Evolutionary conservation across 1,284 basidiomycete genomes (phyloP), one percentile per base, ranked within the genome.

Genomic region (Ustilago esculenta): DNA sequence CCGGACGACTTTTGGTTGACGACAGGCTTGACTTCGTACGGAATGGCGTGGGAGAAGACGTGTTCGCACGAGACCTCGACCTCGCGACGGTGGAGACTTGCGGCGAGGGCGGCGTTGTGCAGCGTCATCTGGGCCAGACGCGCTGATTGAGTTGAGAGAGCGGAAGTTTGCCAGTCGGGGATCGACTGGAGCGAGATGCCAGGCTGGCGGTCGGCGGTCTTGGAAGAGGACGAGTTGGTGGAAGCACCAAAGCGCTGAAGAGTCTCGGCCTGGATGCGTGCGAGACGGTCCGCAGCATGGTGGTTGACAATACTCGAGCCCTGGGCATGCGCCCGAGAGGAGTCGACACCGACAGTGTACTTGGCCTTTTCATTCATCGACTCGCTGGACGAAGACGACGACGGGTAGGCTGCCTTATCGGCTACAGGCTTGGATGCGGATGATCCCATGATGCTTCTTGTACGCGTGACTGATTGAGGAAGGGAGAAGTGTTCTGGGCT

Each of bases 11-110:
- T 90, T 86, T 97, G 94, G 84, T 92, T 90, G 29, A 92, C 93
- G 54, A 95, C 85, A 1, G 92, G 92, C 20, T 63, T 70, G 37
- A 73, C 71, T 84, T 90, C 89, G 85, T 90, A 88, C 47, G 90
- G 90, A 41, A 95, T 81, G 69, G 88, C 85, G 72, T 88, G 85
- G 82, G 92, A 94, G 86, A 94, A 96, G 66, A 95, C 86, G 82
- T 94, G 91, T 37, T 85, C 84, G 77, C 92, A 90, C 10, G 86
- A 84, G 50, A 92, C 85, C 34, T 73, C 74, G 0, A 90, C 87
- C 10, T 86, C 75, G 48, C 92, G 89, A 32, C 87, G 87, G 40
- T 86, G 85, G 44, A 97, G 86, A 2, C 89, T 86, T 15, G 85
- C 82, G 52, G 86, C 85, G 57, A 94, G 88, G 82, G 92, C 86